Percentiles rank a stretch among this genome's conserved stretches.
phyloP scores from a whole-genome alignment of 768 basidiomycete genomes.

The Dacryopinax primogenitus region DNA sequence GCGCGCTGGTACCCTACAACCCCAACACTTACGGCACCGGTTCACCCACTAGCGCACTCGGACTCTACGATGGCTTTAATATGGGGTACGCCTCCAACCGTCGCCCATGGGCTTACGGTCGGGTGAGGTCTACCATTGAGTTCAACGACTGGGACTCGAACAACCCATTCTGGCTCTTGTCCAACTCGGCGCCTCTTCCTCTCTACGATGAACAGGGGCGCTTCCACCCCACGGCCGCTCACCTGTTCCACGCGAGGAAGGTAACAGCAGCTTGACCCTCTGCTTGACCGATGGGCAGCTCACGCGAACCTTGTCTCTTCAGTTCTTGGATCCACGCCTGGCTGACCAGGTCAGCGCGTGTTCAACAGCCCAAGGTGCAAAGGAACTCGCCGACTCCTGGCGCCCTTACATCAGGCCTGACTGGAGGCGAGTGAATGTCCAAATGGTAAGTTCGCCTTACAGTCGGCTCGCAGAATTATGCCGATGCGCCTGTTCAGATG shows the following conservation, averaged over 20 bases:
- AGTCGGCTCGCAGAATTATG: neutral
- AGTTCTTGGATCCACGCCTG: constrained; percentile 5
- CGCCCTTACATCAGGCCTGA: neutral
- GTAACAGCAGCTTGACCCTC: neutral
- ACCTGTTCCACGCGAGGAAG: constrained; percentile 1
- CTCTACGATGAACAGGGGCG: constrained; percentile 2
- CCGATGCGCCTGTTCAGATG: neutral
- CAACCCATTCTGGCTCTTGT: neutral
- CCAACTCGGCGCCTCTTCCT: neutral
- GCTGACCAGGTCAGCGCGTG: neutral
- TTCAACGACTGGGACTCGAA: constrained; percentile 1
- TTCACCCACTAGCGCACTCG: too few species aligned
- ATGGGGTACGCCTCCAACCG: neutral
- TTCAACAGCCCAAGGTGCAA: neutral
- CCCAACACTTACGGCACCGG: neutral
- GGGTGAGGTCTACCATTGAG: neutral
- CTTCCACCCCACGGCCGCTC: neutral
- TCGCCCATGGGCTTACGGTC: neutral
- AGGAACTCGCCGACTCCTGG: constrained; percentile 5
- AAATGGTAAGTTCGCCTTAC: neutral
- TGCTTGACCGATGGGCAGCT: neutral
- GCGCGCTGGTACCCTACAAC: neutral
- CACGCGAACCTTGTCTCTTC: neutral
- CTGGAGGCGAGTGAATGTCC: neutral
- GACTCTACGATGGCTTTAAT: neutral